Conservation (phyloP, 305 asterid genomes). For the Striga hermonthica region DNA sequence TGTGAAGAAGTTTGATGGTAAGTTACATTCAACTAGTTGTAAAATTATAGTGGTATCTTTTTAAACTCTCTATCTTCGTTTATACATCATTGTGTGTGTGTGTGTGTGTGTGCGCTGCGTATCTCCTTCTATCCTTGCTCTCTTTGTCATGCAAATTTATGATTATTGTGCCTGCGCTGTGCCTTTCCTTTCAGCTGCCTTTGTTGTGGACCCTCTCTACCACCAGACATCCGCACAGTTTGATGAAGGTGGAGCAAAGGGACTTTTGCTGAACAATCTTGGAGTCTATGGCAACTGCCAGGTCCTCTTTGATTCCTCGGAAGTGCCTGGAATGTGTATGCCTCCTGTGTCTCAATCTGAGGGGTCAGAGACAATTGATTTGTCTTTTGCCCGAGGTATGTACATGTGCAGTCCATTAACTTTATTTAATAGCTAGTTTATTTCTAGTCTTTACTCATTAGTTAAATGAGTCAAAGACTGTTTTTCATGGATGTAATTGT, state of each 20-base stretch:
- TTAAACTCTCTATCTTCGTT: neutral
- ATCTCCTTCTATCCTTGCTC: neutral
- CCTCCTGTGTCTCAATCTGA: constrained; percentile 39
- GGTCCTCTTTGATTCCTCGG: constrained; percentile 89
- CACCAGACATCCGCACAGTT: constrained; percentile 99
- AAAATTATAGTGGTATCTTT: constrained; percentile 32
- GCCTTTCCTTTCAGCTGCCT: constrained; percentile 51
- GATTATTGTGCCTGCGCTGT: constrained; percentile 18
- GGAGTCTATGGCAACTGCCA: constrained; percentile 89
- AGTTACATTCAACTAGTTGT: constrained; percentile 27
- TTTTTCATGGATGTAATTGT: constrained; percentile 20
- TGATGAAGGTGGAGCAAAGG: constrained; percentile 99
- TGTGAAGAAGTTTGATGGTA: constrained; percentile 78
- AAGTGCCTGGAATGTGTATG: constrained; percentile 78
- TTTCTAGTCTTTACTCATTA: constrained; percentile 7
- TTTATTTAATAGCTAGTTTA: neutral
- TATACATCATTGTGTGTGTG: neutral
- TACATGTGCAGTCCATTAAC: constrained; percentile 6
- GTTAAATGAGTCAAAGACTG: neutral
- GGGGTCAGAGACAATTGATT: constrained; percentile 51
- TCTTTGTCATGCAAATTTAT: neutral
- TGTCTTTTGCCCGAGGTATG: constrained; percentile 82
- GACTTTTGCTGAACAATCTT: constrained; percentile 86
- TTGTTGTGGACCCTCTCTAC: constrained; percentile 95
- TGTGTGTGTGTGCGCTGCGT: constrained; percentile 2